Evolutionary conservation across 306 rosid genomes (phyloP).

Genomic region (Gastrolobium bilobum): DNA sequence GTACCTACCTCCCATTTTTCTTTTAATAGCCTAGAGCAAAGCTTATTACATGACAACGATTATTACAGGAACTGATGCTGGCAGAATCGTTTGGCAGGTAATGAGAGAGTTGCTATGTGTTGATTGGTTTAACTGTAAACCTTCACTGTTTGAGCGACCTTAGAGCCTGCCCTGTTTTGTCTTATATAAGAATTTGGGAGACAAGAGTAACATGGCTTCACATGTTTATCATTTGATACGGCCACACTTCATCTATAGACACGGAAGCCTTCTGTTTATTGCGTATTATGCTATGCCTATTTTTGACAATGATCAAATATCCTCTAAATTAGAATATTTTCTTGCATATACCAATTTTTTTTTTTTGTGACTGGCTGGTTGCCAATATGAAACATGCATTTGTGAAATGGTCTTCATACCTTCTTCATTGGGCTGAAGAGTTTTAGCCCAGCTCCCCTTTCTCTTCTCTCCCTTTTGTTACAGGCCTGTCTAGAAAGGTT

Average conservation of each 20-base stretch:
- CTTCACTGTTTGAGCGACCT: constrained; percentile 48
- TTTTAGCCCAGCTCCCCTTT: constrained; percentile 23
- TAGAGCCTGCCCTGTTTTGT: constrained; percentile 47
- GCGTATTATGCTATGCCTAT: constrained; percentile 42
- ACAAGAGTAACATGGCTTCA: constrained; percentile 75
- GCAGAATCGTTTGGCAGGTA: constrained; percentile 35
- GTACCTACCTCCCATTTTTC: background rate
- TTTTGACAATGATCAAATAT: constrained; percentile 49
- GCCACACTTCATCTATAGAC: constrained; percentile 44
- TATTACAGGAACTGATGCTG: constrained; percentile 19
- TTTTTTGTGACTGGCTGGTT: background rate
- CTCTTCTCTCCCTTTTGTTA: background rate
- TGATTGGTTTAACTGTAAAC: constrained; percentile 41
- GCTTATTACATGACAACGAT: constrained; percentile 34
- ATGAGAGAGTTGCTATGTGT: constrained; percentile 26
- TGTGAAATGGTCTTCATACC: background rate
- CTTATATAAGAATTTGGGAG: constrained; percentile 41
- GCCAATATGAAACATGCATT: background rate
- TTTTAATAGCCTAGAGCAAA: background rate
- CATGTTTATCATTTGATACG: constrained; percentile 54
- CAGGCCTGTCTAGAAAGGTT: constrained; percentile 2
- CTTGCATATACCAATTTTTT: constrained; percentile 12
- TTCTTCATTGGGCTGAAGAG: constrained; percentile 36
- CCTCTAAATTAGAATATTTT: constrained; percentile 27
- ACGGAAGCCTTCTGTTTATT: constrained; percentile 40